Conservation (phyloP, 352 stramenopile genomes). For the Globisporangium parvum region DNA sequence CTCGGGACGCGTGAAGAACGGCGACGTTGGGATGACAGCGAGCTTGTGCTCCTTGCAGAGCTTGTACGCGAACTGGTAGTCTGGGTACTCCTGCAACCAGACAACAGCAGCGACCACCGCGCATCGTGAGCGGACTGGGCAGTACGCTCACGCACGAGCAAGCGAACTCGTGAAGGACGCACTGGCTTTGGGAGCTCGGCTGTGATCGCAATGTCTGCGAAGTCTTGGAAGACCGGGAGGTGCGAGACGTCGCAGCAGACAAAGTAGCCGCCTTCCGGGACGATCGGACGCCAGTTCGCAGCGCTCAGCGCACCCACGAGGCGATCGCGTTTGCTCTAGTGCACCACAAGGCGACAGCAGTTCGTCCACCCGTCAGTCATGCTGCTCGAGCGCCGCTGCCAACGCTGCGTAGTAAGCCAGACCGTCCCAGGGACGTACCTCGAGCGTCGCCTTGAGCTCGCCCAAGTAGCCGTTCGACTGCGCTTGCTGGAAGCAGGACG, state of each 20-base stretch:
- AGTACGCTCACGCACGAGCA: neutral
- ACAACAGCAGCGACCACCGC: neutral
- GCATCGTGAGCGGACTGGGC: neutral
- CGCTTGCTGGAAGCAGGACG: constrained; percentile 79
- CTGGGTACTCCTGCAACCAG: constrained; percentile 53
- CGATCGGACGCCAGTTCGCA: constrained; percentile 86
- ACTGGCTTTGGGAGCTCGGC: constrained; percentile 55
- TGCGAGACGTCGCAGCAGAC: constrained; percentile 84
- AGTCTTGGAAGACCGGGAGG: constrained; percentile 69
- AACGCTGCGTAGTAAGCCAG: too few species aligned
- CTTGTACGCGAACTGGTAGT: constrained; percentile 88
- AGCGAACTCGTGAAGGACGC: neutral
- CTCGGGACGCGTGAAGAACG: constrained; percentile 89
- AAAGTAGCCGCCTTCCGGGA: constrained; percentile 95
- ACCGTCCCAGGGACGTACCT: constrained; percentile 19
- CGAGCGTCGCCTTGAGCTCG: constrained; percentile 51
- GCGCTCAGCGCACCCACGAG: constrained; percentile 77
- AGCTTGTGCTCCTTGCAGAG: constrained; percentile 89
- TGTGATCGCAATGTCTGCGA: constrained; percentile 44
- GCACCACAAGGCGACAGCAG: neutral
- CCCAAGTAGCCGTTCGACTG: constrained; percentile 87
- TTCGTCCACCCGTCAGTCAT: too few species aligned
- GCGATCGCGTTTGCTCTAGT: constrained; percentile 62
- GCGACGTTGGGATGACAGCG: constrained; percentile 91
- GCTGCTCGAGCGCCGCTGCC: too few species aligned